Conservation (phyloP, 1,284 basidiomycete genomes). For the Exsudoporus floridanus region DNA sequence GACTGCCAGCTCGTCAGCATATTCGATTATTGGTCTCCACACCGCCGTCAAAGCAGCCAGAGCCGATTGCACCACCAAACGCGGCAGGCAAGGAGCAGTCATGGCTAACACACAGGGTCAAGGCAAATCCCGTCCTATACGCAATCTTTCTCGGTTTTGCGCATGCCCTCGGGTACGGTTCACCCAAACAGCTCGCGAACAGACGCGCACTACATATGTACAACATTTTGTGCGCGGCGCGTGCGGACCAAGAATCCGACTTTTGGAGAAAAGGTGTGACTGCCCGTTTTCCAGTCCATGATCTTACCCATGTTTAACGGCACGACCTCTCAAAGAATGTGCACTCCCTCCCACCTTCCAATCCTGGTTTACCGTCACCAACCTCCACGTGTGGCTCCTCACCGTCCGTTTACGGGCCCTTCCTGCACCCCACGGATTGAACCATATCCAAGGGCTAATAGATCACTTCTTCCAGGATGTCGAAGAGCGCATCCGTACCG, state of each 20-base stretch:
- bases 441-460: constrained; percentile 79
- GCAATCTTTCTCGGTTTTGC: constrained; percentile 52
- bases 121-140: constrained; percentile 50
- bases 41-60: constrained; percentile 5
- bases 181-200: constrained; percentile 60
- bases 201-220: constrained; percentile 59
- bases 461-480: constrained; percentile 97
- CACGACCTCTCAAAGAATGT: constrained; percentile 54
- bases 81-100: constrained; percentile 25
- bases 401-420: constrained; percentile 87
- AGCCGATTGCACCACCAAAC: constrained; percentile 1
- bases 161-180: constrained; percentile 59
- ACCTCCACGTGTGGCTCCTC: constrained; percentile 91
- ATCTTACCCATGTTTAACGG: not conserved
- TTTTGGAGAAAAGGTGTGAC: constrained; percentile 68
- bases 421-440: constrained; percentile 60
- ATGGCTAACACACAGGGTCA: constrained; percentile 62
- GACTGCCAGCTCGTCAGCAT: constrained; percentile 8
- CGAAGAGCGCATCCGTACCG: constrained; percentile 84
- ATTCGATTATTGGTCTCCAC: constrained; percentile 17
- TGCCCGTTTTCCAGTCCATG: not conserved
- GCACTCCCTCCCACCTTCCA: constrained; percentile 92
- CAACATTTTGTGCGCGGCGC: constrained; percentile 52
- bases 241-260: constrained; percentile 56
- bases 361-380: constrained; percentile 95